phyloP scores from a whole-genome alignment of 148 eudicot genomes.

The Agrostemma githago region DNA sequence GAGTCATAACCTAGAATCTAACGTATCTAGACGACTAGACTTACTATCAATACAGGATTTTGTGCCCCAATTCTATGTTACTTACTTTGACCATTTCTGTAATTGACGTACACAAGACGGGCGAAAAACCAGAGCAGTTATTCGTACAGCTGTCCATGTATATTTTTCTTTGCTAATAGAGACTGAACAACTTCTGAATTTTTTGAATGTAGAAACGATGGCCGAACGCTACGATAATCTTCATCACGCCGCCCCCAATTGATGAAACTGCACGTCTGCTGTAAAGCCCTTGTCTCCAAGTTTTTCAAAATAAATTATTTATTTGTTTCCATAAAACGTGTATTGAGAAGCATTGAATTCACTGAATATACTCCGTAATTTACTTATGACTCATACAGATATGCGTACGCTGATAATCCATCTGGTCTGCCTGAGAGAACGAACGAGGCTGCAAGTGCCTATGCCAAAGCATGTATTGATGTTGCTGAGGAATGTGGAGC shows the following conservation, averaged over 20 bases:
- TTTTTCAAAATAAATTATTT: no score
- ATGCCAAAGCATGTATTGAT: conserved; percentile 66
- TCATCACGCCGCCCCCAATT: conserved; percentile 84
- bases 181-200: neutral
- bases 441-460: conserved; percentile 64
- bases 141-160: neutral
- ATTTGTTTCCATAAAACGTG: neutral
- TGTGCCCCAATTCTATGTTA: neutral
- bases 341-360: neutral
- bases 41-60: neutral
- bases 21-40: no score
- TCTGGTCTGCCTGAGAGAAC: conserved; percentile 73
- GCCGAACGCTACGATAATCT: conserved; percentile 47
- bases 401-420: conserved; percentile 48
- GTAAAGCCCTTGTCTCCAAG: conserved; percentile 32
- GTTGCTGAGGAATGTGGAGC: conserved; percentile 52
- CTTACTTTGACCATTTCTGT: no score
- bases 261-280: conserved; percentile 69
- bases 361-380: neutral
- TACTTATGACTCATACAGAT: conserved; percentile 31
- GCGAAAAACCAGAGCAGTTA: neutral
- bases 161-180: neutral
- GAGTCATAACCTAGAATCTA: no score
- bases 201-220: conserved; percentile 53
- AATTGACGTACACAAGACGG: neutral